A percentile compares a stretch with the other conserved stretches of the same genome.
These are phyloP conservation scores for Rhizoclosmatium globosum DNA, from an alignment of 192 early-diverging fungal species.

Conservation along the genomic window DNA sequence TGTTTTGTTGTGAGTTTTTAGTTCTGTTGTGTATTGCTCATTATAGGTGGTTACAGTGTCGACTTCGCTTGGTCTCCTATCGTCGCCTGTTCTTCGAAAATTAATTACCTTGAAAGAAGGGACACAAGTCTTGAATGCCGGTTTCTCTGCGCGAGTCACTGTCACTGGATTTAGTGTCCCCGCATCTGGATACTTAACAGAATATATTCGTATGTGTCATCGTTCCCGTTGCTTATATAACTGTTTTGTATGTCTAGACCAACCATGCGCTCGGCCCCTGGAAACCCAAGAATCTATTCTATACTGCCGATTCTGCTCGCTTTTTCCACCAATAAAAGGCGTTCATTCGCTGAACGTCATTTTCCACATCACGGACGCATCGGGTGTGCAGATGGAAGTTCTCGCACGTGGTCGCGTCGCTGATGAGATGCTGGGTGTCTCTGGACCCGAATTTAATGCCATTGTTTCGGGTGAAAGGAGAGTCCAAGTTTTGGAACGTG, in stretches of 20 bases:
- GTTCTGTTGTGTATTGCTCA: background rate
- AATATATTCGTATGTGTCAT: conserved; percentile 26
- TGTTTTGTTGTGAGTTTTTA: conserved; percentile 7
- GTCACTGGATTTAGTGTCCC: background rate
- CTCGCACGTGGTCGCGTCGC: conserved; percentile 2
- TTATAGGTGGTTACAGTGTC: background rate
- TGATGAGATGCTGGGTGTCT: conserved; percentile 5
- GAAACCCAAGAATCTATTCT: background rate
- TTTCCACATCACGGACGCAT: background rate
- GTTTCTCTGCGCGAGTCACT: conserved; percentile 12
- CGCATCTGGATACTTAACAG: background rate
- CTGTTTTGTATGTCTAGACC: background rate
- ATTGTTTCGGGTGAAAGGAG: background rate
- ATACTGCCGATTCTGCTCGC: conserved; percentile 14
- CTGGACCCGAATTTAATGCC: conserved; percentile 1
- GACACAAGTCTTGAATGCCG: background rate
- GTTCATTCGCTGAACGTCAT: background rate
- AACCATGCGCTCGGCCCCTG: background rate
- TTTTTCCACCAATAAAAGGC: background rate
- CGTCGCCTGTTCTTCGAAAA: conserved; percentile 22
- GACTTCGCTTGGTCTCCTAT: conserved; percentile 10
- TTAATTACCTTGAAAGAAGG: background rate
- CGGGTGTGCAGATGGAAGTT: background rate
- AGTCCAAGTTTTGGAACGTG: background rate
- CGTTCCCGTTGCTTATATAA: background rate